A percentile compares a stretch with the other conserved stretches of the same genome.
Conservation (phyloP, 257 asterid genomes). For the Solanum lycopersicoides region DNA sequence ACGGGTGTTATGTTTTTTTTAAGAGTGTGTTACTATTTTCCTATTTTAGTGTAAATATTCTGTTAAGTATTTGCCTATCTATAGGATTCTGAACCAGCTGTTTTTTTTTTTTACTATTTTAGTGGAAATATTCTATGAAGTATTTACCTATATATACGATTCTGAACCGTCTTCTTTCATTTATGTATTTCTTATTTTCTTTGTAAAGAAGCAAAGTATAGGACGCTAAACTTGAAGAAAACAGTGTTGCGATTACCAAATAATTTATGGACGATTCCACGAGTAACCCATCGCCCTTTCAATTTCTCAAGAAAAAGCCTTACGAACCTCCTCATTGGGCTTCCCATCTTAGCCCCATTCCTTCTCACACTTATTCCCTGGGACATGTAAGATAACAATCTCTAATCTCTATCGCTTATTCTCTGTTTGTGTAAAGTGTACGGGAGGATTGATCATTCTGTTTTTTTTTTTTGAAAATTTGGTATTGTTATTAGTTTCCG, state of each 20-base stretch:
- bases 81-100: too few relatives aligned
- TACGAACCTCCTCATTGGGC: conserved; percentile 84
- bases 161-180: background rate
- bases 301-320: conserved; percentile 57
- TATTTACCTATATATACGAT: too few relatives aligned
- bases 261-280: background rate
- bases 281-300: background rate
- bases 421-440: background rate
- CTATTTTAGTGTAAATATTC: too few relatives aligned
- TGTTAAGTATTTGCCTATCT: too few relatives aligned
- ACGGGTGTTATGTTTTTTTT: too few relatives aligned
- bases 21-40: too few relatives aligned
- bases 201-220: background rate
- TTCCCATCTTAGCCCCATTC: conserved; percentile 56
- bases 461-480: conserved; percentile 11
- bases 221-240: background rate
- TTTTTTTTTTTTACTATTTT: background rate
- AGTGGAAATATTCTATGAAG: too few relatives aligned
- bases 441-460: background rate
- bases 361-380: conserved; percentile 55
- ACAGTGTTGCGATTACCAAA: background rate
- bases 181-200: conserved; percentile 18
- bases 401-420: background rate
- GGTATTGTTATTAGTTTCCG: conserved; percentile 39
- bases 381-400: conserved; percentile 48